Base-by-base conservation (phyloP, 768 basidiomycete genomes). In the Rossbeevera mucosa region DNA sequence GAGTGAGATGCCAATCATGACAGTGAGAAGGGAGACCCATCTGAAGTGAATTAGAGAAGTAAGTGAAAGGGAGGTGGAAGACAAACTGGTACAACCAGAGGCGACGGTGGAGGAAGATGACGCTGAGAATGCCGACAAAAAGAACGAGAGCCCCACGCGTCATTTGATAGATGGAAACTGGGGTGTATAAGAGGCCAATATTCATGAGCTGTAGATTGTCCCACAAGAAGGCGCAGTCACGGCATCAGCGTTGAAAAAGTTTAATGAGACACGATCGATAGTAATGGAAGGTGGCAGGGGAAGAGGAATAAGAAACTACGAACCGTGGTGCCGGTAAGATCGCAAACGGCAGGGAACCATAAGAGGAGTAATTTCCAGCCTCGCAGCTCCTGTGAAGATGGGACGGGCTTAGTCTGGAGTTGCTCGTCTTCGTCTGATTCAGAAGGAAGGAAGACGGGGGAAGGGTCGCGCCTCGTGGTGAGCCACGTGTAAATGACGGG, bases 141-240 rank as follows among this genome's bases (percentile, higher is more conserved):
- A 95, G 80, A 44, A 96, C 92, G 52, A 96, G 83, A 40, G 92
- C 88, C 47, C 94, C 94, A 53, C 88, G 84, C 55, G 86, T 91
- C 94, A 96, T 95, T 71, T 96, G 95, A 75, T 91, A 98, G 61
- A 97, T 92, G 40, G 91, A 94, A 50, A 99, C 96, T 25, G 95
- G 95, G 1, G 94, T 94, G 70, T 94, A 92, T 31, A 99, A 80
- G 44, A 99, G 79, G 50, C 96, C 96, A 59, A 95, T 77, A 65
- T 96, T 96, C 96, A 98, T 97, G 59, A 96, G 73, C 73, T 77
- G 66, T 60, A 57, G 38, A 59, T 44, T 52, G 47, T 52, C 47
- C 49, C 54, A 51, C 44, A 42, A 45, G 46, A 55, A 59, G 48
- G 24, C 4, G 48, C 44, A 51, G 51, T 44, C 45, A 50, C 30